Conservation (phyloP, 495 filamentous ascomycete genomes). For the Bathelium albidoporum region DNA sequence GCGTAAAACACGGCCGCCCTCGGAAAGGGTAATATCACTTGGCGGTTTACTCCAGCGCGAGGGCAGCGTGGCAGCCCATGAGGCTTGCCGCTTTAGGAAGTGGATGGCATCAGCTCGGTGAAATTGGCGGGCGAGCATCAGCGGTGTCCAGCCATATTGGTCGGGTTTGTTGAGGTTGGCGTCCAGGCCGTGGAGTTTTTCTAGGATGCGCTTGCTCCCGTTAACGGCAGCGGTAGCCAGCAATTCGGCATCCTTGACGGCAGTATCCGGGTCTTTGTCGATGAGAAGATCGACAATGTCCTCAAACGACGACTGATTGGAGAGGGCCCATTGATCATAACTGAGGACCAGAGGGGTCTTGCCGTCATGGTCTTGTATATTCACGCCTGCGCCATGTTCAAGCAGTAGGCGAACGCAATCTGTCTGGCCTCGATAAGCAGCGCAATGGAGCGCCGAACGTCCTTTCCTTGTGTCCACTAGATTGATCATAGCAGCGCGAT, state of each 20-base stretch:
- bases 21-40: background rate
- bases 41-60: background rate
- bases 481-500: conserved; percentile 6
- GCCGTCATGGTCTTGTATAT: background rate
- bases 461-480: conserved; percentile 12
- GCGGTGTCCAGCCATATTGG: conserved; percentile 2
- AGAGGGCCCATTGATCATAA: conserved; percentile 3
- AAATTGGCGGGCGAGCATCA: background rate
- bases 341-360: conserved; percentile 2
- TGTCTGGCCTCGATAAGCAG: conserved; percentile 10
- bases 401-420: conserved; percentile 6
- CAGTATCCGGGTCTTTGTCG: background rate
- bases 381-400: background rate
- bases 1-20: background rate
- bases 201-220: background rate
- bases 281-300: background rate
- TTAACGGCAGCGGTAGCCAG: background rate
- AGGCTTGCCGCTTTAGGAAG: background rate
- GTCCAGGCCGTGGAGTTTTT: background rate
- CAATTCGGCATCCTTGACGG: background rate
- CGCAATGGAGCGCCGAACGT: conserved; percentile 16
- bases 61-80: background rate
- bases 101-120: background rate
- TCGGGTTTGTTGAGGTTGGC: conserved; percentile 1
- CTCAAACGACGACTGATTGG: background rate